Evolutionary conservation across 352 stramenopile species (phyloP).

Genomic region (Paralagenidium karlingii): DNA sequence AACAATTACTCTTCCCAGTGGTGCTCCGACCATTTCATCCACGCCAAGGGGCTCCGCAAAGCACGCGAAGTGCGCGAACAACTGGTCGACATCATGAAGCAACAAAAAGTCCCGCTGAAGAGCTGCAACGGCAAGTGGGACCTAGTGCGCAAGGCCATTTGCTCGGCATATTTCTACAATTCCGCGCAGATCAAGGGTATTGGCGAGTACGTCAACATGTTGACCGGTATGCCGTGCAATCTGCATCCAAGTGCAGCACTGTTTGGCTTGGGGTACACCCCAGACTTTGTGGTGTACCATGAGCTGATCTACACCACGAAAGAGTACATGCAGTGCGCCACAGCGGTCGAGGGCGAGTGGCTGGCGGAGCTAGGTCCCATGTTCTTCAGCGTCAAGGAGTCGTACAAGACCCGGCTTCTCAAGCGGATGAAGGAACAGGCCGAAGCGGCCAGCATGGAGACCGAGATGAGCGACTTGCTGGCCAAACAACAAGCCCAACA

Average conservation of each 20-base stretch:
- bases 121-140: constrained; percentile 92
- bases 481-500: neutral
- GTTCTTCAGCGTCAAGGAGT: constrained; percentile 99
- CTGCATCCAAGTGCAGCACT: constrained; percentile 96
- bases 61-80: constrained; percentile 90
- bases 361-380: constrained; percentile 98
- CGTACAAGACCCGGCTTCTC: constrained; percentile 86
- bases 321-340: constrained; percentile 97
- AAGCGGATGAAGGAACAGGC: constrained; percentile 82
- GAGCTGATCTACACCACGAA: constrained; percentile 99
- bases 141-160: constrained; percentile 97
- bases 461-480: constrained; percentile 42
- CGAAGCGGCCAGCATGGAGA: constrained; percentile 65
- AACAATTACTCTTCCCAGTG: constrained; percentile 94
- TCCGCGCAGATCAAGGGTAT: constrained; percentile 98
- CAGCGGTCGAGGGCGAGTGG: constrained; percentile 98
- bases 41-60: constrained; percentile 91
- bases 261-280: constrained; percentile 97
- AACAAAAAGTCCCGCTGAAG: constrained; percentile 87
- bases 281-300: constrained; percentile 99
- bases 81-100: constrained; percentile 97
- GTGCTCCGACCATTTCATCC: constrained; percentile 95
- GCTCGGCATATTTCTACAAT: constrained; percentile 99
- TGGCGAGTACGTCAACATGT: constrained; percentile 99
- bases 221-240: constrained; percentile 95